phyloP scores from a whole-genome alignment of 495 filamentous ascomycete genomes.

The Hypoxylon subgilvum region DNA sequence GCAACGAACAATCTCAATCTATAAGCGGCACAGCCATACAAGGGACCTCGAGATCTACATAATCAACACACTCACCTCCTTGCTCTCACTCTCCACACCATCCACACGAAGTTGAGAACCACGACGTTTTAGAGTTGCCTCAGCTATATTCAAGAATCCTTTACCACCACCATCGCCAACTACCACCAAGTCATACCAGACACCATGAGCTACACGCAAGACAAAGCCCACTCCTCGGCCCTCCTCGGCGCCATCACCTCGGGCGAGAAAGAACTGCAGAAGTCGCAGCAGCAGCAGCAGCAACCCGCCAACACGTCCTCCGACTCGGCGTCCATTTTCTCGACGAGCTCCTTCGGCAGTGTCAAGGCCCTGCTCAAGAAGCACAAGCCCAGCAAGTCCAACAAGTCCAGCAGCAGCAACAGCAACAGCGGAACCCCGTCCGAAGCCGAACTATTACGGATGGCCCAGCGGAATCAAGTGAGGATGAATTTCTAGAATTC shows the following conservation, averaged over 20 bases:
- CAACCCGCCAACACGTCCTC: constrained; percentile 1
- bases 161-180: no score
- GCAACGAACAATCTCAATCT: no score
- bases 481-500: constrained; percentile 24
- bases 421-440: neutral
- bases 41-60: neutral
- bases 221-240: constrained; percentile 29
- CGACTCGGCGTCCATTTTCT: constrained; percentile 41
- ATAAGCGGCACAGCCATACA: neutral
- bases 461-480: constrained; percentile 22
- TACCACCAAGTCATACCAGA: neutral
- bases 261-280: constrained; percentile 6
- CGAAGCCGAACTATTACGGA: constrained; percentile 14
- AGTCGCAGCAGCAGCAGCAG: constrained; percentile 3
- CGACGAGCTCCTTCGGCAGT: constrained; percentile 41
- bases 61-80: neutral
- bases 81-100: neutral
- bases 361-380: constrained; percentile 41
- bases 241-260: constrained; percentile 20
- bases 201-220: constrained; percentile 32
- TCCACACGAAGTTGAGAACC: no score
- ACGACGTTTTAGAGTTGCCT: no score
- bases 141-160: no score
- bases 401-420: neutral
- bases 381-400: constrained; percentile 7